Base-by-base conservation (phyloP, 331 rosid species). In the Acacia concinna region DNA sequence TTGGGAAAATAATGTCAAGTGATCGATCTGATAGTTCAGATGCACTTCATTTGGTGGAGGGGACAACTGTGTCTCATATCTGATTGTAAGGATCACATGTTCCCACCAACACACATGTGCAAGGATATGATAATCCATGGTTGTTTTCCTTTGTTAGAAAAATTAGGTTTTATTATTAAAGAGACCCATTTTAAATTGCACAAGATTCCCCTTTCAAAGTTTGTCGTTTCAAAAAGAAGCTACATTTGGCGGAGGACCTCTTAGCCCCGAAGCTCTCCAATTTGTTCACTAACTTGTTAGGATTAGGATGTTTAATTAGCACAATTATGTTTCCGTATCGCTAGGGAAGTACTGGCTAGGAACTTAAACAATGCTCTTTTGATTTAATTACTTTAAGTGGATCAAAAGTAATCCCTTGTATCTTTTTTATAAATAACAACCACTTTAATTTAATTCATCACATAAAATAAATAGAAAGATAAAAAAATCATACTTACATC, bases 31-130 rank as follows among this genome's bases (percentile, higher is more conserved):
- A 23, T 23, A 10, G 6, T 25, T 56, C 63, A 56, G 63, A 9
- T 21, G 63, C 15, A 17, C 6, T 25, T 56, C 32, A 25, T 56
- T 56, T 56, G 80, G 38, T 32, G 18, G 76, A 68, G 49, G 65
- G 76, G 78, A 71, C 57, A 78, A 60, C 63, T 54, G 43, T 80
- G 76, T 10, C 51, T 67, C 71, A 74, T 68, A 77, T 80, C 37
- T n/a, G 31, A 67, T 9, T 35, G 44, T 18, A 8, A 66, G 25
- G n/a, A 66, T 66, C 63, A 56, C 25, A 6, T 15, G 40, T 31
- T 14, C 40, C 40, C 40, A 62, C 21, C n/a, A 30, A 30, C 31
- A 23, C 30, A 56, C 63, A 56, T 56, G 63, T 56, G 63, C 63
- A 21, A 54, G 62, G 30, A 28, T 28, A 4, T 12, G 66, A 59